These are phyloP conservation scores for Hylodesmum podocarpum DNA, from an alignment of 306 rosid genomes.

Conservation along the genomic window DNA sequence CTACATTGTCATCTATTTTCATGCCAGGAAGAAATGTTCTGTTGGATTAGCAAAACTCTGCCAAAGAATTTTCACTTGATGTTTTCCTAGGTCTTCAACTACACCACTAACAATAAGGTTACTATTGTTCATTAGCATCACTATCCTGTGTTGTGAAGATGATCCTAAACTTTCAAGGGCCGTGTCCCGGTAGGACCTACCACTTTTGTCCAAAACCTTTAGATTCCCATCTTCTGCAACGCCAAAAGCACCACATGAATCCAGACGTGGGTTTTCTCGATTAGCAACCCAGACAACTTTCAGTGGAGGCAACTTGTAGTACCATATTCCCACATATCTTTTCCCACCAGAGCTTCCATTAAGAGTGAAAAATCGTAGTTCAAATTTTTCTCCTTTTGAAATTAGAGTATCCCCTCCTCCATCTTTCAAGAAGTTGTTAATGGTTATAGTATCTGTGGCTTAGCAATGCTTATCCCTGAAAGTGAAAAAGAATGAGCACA, in stretches of 20 bases:
- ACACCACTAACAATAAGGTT: constrained; percentile 48
- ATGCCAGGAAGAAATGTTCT: constrained; percentile 88
- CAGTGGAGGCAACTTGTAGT: constrained; percentile 48
- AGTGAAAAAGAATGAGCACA: constrained; percentile 38
- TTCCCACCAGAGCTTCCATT: constrained; percentile 55
- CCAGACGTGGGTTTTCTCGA: constrained; percentile 57
- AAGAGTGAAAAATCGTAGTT: constrained; percentile 70
- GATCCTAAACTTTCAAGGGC: constrained; percentile 46
- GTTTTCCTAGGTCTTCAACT: constrained; percentile 35
- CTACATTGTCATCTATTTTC: constrained; percentile 56
- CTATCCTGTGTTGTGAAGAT: constrained; percentile 26
- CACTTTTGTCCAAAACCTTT: constrained; percentile 45
- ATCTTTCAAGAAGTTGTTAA: constrained; percentile 39
- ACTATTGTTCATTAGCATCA: constrained; percentile 62
- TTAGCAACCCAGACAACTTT: constrained; percentile 81
- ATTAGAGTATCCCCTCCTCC: constrained; percentile 47
- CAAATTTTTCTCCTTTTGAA: constrained; percentile 58
- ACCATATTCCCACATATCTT: constrained; percentile 85
- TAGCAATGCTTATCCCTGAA: constrained; percentile 32
- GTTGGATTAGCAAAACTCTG: constrained; percentile 74
- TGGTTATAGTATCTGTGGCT: constrained; percentile 49
- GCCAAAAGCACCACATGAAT: constrained; percentile 49
- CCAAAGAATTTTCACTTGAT: constrained; percentile 44
- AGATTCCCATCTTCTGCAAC: constrained; percentile 68
- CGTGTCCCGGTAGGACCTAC: constrained; percentile 55